phyloP scores from a whole-genome alignment of 2,329 filamentous ascomycete genomes.

The Fusarium sp. region DNA sequence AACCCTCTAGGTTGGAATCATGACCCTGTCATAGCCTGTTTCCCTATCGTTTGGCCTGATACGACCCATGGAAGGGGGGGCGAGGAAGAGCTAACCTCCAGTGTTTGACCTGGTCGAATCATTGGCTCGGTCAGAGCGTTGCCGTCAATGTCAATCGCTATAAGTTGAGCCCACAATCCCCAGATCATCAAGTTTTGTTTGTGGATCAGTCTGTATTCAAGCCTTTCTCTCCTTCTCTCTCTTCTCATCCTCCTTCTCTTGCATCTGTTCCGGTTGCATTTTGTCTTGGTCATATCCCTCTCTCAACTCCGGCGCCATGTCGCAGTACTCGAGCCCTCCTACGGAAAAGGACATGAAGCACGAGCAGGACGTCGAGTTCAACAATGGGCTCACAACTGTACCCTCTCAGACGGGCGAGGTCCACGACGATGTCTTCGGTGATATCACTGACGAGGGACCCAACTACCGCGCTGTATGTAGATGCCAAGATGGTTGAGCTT shows the following conservation, averaged over 20 bases:
- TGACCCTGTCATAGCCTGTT: conserved; percentile 16
- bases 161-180: conserved; percentile 37
- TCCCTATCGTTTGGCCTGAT: neutral
- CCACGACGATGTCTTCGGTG: conserved; percentile 48
- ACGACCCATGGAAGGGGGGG: conserved; percentile 4
- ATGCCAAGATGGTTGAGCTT: neutral
- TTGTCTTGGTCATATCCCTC: neutral
- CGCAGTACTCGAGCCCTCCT: conserved; percentile 21
- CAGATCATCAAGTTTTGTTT: conserved; percentile 5
- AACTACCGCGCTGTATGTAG: conserved; percentile 47
- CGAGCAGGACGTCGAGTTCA: conserved; percentile 18
- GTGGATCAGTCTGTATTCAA: conserved; percentile 16
- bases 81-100: conserved; percentile 9
- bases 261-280: neutral
- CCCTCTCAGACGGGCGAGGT: conserved; percentile 12
- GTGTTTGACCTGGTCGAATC: neutral
- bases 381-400: neutral
- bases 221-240: neutral
- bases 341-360: conserved; percentile 31
- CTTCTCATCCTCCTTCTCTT: conserved; percentile 1
- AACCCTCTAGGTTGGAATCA: neutral
- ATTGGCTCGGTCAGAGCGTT: conserved; percentile 10
- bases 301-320: conserved; percentile 12
- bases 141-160: conserved; percentile 8
- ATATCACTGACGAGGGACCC: conserved; percentile 45